Conservation (phyloP, 495 filamentous ascomycete species). For the Penicillium soppii region DNA sequence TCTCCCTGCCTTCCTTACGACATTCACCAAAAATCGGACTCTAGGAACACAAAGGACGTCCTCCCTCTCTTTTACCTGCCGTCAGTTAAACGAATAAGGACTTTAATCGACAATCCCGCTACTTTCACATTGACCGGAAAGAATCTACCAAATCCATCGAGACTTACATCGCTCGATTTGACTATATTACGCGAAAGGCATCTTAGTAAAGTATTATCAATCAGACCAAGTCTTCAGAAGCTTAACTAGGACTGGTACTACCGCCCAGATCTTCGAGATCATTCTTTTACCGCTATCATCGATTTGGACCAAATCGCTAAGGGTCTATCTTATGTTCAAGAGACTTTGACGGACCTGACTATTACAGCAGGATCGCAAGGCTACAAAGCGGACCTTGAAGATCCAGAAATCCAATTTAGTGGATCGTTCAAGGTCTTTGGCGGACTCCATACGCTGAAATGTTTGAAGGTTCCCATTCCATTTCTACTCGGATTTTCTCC, state of each 20-base stretch:
- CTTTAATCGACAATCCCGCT: constrained; percentile 1
- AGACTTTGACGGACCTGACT: constrained; percentile 6
- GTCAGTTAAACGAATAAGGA: not conserved
- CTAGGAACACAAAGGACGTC: not conserved
- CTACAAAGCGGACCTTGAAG: not conserved
- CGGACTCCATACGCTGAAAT: not conserved
- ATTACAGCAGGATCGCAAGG: constrained; percentile 2
- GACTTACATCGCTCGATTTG: constrained; percentile 7
- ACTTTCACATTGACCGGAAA: constrained; percentile 3
- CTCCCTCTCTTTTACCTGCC: not conserved
- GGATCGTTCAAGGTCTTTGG: constrained; percentile 2
- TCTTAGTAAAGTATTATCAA: constrained; percentile 7
- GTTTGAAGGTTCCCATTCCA: constrained; percentile 4
- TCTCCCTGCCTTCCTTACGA: not conserved
- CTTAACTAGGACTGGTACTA: constrained; percentile 5
- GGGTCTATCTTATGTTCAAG: constrained; percentile 6
- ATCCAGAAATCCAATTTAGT: not conserved
- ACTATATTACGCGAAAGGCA: constrained; percentile 5
- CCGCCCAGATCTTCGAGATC: constrained; percentile 5
- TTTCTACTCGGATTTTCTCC: constrained; percentile 6
- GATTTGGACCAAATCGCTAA: constrained; percentile 6
- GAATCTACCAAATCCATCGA: constrained; percentile 4
- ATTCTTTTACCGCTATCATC: constrained; percentile 5
- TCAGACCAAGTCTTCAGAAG: constrained; percentile 2
- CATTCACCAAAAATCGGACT: not conserved